These are phyloP conservation scores for Pichia sp. DNA, from an alignment of 1,139 yeast species.

Conservation along the genomic window DNA sequence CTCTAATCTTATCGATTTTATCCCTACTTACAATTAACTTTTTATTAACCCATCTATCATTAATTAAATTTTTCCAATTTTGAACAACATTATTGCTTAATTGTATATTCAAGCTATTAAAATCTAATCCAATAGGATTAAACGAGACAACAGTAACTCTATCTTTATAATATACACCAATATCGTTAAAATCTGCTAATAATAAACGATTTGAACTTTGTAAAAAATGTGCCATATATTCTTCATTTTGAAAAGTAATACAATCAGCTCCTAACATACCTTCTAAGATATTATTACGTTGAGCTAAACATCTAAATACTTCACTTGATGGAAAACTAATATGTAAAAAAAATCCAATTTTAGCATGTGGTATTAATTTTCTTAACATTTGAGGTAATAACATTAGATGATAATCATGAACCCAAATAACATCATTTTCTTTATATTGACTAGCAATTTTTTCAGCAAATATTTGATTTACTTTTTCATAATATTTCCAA, in stretches of 20 bases:
- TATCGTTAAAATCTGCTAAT: slow-evolving; percentile 74
- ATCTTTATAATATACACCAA: slow-evolving; percentile 66
- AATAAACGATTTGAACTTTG: slow-evolving; percentile 84
- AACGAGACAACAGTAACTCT: slow-evolving; percentile 60
- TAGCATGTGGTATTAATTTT: slow-evolving; percentile 67
- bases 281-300: slow-evolving; percentile 64
- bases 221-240: slow-evolving; percentile 86
- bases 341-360: slow-evolving; percentile 87
- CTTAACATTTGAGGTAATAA: slow-evolving; percentile 84
- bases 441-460: slow-evolving; percentile 58
- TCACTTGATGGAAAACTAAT: slow-evolving; percentile 95
- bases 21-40: slow-evolving; percentile 80
- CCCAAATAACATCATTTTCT: slow-evolving; percentile 75
- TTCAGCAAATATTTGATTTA: slow-evolving; percentile 79
- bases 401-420: slow-evolving; percentile 89
- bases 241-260: slow-evolving; percentile 85
- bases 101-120: slow-evolving; percentile 45
- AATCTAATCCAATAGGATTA: slow-evolving; percentile 85
- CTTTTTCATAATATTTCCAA: slow-evolving; percentile 73
- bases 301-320: slow-evolving; percentile 90
- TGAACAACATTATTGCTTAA: slow-evolving; percentile 49
- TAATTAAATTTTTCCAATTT: slow-evolving; percentile 65
- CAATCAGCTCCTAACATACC: slow-evolving; percentile 90
- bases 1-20: slow-evolving; percentile 80
- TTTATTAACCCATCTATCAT: slow-evolving; percentile 72